phyloP scores from a whole-genome alignment of 2,329 filamentous ascomycete genomes.

The Penicillium sp. region DNA sequence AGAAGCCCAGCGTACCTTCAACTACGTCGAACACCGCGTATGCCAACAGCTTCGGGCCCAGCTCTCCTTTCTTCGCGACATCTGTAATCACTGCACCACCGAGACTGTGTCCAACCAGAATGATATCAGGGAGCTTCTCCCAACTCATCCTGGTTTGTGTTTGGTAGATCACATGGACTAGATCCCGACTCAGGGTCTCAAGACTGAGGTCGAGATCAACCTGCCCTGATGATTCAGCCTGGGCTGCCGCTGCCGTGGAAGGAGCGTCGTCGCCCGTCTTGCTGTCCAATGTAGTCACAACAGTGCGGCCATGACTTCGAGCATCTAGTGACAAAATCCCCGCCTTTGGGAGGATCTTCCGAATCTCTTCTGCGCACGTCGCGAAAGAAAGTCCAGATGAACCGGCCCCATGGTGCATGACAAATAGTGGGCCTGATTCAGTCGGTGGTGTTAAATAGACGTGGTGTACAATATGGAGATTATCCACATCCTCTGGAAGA shows the following conservation, averaged over 20 bases:
- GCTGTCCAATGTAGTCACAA: conserved; percentile 15
- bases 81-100: conserved; percentile 90
- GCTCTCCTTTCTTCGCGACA: conserved; percentile 64
- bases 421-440: conserved; percentile 74
- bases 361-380: conserved; percentile 72
- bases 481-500: conserved; percentile 48
- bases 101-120: conserved; percentile 88
- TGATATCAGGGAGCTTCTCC: conserved; percentile 67
- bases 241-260: conserved; percentile 13
- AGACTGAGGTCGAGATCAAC: conserved; percentile 66
- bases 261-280: neutral
- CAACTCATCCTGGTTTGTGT: conserved; percentile 69
- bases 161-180: conserved; percentile 66
- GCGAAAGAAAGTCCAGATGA: conserved; percentile 93
- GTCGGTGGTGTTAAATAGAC: conserved; percentile 80
- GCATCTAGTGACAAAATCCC: conserved; percentile 85
- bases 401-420: conserved; percentile 92
- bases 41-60: conserved; percentile 70
- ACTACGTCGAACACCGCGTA: conserved; percentile 94
- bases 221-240: conserved; percentile 30
- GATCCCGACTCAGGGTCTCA: conserved; percentile 68
- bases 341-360: conserved; percentile 71
- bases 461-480: conserved; percentile 65
- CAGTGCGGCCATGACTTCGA: conserved; percentile 76
- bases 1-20: conserved; percentile 54